A percentile compares a stretch with the other conserved stretches of the same genome.
phyloP scores from a whole-genome alignment of 2,329 filamentous ascomycete genomes.

The Bertia moriformis region DNA sequence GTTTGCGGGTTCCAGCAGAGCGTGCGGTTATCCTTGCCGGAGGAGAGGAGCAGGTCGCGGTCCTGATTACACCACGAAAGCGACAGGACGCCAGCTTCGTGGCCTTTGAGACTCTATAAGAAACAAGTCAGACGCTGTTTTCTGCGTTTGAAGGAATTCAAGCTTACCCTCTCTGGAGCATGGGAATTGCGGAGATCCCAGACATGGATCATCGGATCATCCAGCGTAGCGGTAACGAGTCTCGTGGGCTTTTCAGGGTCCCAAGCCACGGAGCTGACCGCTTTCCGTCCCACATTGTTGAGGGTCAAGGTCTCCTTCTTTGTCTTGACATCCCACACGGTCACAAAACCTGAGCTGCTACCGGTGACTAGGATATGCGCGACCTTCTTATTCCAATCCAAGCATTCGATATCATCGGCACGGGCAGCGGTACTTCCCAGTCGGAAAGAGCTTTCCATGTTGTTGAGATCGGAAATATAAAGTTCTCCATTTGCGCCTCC shows the following conservation, averaged over 20 bases:
- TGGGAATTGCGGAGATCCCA: slow-evolving; percentile 97
- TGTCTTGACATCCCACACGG: slow-evolving; percentile 94
- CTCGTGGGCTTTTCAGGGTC: slow-evolving; percentile 91
- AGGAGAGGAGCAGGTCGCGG: slow-evolving; percentile 74
- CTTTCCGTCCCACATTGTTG: slow-evolving; percentile 65
- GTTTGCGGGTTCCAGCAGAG: slow-evolving; percentile 94
- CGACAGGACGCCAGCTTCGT: slow-evolving; percentile 84
- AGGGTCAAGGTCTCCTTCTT: slow-evolving; percentile 94
- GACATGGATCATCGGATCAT: slow-evolving; percentile 71
- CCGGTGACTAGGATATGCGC: slow-evolving; percentile 91
- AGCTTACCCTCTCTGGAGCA: slow-evolving; percentile 56
- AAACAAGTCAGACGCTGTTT: not conserved
- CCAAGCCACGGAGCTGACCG: slow-evolving; percentile 92
- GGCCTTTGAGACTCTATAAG: slow-evolving; percentile 57
- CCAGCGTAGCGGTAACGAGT: slow-evolving; percentile 79
- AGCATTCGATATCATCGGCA: slow-evolving; percentile 85
- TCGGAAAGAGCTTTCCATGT: slow-evolving; percentile 74
- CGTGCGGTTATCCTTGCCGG: slow-evolving; percentile 90
- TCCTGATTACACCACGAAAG: slow-evolving; percentile 93
- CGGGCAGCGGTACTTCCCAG: slow-evolving; percentile 77
- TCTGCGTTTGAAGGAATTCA: not conserved
- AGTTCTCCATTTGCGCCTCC: slow-evolving; percentile 91
- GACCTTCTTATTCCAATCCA: slow-evolving; percentile 98
- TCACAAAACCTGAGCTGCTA: slow-evolving; percentile 84
- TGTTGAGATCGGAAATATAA: slow-evolving; percentile 88